Evolutionary conservation across 371 early-diverging fungal species (phyloP).

Genomic region (Mucor indicus): DNA sequence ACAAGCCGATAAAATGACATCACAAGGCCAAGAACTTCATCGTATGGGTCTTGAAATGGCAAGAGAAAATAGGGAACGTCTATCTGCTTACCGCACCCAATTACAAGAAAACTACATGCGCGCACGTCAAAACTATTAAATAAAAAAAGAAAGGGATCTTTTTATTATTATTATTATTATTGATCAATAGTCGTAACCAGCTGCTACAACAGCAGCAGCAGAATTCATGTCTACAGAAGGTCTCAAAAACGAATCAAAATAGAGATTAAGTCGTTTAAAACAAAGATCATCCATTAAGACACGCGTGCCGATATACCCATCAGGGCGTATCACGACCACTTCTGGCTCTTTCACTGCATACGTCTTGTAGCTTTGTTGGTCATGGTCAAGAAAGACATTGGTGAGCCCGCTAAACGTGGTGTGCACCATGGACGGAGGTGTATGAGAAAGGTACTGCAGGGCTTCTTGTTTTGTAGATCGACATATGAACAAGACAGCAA

Average conservation of each 20-base stretch:
- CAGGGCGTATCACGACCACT: slow-evolving; percentile 37
- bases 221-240: slow-evolving; percentile 28
- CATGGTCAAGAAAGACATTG: slow-evolving; percentile 38
- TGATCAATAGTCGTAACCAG: slow-evolving; percentile 15
- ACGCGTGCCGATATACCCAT: slow-evolving; percentile 39
- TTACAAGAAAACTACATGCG: slow-evolving; percentile 42
- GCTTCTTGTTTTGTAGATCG: slow-evolving; percentile 25
- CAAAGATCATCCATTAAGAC: slow-evolving; percentile 4
- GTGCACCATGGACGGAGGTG: slow-evolving; percentile 17
- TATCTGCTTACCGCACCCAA: slow-evolving; percentile 40
- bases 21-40: slow-evolving; percentile 43
- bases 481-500: slow-evolving; percentile 21
- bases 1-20: slow-evolving; percentile 44
- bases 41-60: slow-evolving; percentile 40
- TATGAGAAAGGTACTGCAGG: slow-evolving; percentile 10
- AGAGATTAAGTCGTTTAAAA: slow-evolving; percentile 13
- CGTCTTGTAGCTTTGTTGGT: slow-evolving; percentile 33
- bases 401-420: slow-evolving; percentile 31
- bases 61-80: slow-evolving; percentile 40
- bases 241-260: slow-evolving; percentile 33
- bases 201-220: slow-evolving; percentile 36
- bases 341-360: slow-evolving; percentile 21
- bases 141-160: too few relatives aligned
- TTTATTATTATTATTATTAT: neutral
- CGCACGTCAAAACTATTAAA: slow-evolving; percentile 34